Evolutionary conservation across 1,284 basidiomycete species (phyloP), one percentile per base, ranked within the genome.

Genomic region (Fomitopsis pinicola): DNA sequence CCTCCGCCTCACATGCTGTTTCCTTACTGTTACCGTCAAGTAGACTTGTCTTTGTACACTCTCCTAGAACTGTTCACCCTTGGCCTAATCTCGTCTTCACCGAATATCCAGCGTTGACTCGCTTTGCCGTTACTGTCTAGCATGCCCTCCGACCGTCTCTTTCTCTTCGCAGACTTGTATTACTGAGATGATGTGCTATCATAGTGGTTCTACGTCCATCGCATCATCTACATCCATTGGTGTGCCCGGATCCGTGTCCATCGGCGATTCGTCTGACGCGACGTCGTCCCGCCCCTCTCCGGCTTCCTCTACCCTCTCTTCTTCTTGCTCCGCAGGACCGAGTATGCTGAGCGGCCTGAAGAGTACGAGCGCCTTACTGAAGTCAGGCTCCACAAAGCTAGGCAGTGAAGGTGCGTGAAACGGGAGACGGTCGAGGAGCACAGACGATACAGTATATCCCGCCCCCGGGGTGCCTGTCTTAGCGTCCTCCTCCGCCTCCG

Each of bases 341-440:
- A 70, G 66, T 42, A 69, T 68, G 36, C 66, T 68, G 4, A 79
- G 72, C 1, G 87, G 80, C 61, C 76, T 79, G 70, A 83, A 88
- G 4, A 88, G 69, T 19, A 91, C 80, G 22, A 89, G 78, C 1
- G 87, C 86, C 66, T 80, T 81, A 59, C 76, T 80, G 1, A 69
- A 30, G 33, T 64, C 66, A 45, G 48, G 64, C 55, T 64, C 64
- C 19, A 52, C 62, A 36, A 55, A 70, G 63, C 62, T 48, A 42
- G 59, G 65, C 54, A 60, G 55, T 59, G 58, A 50, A 59, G 60
- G 55, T 17, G 62, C 54, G 19, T 56, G 60, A 28, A 60, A 61
- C 30, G 63, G 61, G 8, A 73, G 57, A 48, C 78, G 80, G 35
- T 80, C 76, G 6, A 88, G 76, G 26, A 85, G 71, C 10, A 75